Percentiles rank a stretch among this genome's conserved stretches.
Conservation (phyloP, 1,284 basidiomycete genomes). For the Ceratobasidium theobromae region DNA sequence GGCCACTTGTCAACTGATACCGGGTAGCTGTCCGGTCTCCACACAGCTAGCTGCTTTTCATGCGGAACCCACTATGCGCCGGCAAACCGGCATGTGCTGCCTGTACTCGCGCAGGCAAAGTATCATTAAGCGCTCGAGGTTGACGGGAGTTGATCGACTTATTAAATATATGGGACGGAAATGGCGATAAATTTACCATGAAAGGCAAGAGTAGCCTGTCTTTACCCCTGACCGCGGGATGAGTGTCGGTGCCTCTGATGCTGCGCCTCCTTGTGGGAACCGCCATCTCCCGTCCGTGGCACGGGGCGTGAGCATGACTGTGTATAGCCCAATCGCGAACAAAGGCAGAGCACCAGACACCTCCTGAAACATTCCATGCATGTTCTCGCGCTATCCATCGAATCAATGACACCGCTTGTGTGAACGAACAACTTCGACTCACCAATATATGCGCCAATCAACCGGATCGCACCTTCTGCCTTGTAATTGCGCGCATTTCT, state of each 20-base stretch:
- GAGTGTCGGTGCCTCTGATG: conserved; percentile 10
- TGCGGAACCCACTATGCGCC: too few relatives aligned
- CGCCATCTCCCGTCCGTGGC: background rate
- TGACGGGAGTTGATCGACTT: too few relatives aligned
- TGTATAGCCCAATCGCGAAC: background rate
- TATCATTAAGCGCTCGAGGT: too few relatives aligned
- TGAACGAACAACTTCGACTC: conserved; percentile 10
- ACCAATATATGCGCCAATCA: background rate
- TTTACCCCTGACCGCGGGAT: background rate
- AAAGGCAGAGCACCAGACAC: background rate
- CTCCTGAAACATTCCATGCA: background rate
- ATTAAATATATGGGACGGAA: too few relatives aligned
- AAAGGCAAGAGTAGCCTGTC: conserved; percentile 1
- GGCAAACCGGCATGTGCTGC: too few relatives aligned
- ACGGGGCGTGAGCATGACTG: background rate
- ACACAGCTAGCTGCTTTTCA: background rate
- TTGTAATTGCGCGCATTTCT: background rate
- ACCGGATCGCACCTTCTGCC: conserved; percentile 1
- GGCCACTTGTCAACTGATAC: conserved; percentile 26
- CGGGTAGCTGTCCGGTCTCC: conserved; percentile 3
- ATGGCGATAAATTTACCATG: too few relatives aligned
- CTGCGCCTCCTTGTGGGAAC: background rate
- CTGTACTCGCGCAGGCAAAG: too few relatives aligned
- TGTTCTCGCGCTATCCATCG: conserved; percentile 4
- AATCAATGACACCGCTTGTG: background rate